Percentiles rank a stretch among this genome's conserved stretches.
These are phyloP conservation scores for Copromyces sp. DNA, from an alignment of 495 filamentous ascomycete species.

Conservation along the genomic window DNA sequence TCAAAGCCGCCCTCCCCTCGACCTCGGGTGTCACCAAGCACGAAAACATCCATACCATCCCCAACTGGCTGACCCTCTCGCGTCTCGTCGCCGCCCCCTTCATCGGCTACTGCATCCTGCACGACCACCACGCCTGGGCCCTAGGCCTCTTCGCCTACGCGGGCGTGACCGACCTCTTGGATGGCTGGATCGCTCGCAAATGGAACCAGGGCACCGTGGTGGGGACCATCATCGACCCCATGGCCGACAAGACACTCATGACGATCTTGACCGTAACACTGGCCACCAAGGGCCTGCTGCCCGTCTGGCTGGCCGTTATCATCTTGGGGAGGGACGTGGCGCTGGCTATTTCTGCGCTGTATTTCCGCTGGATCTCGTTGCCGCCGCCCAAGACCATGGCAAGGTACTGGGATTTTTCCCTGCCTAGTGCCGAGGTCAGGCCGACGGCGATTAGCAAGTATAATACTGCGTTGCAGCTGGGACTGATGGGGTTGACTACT, in stretches of 20 bases:
- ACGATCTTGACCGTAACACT: constrained; percentile 77
- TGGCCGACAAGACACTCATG: constrained; percentile 96
- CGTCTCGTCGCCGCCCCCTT: constrained; percentile 74
- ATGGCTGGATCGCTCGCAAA: constrained; percentile 82
- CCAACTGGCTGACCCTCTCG: constrained; percentile 84
- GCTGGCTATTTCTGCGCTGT: constrained; percentile 82
- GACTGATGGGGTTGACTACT: constrained; percentile 67
- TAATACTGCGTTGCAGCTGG: constrained; percentile 74
- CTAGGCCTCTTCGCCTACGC: constrained; percentile 85
- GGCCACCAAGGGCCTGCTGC: constrained; percentile 69
- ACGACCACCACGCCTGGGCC: constrained; percentile 66
- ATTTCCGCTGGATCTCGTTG: constrained; percentile 88
- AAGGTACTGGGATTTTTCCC: constrained; percentile 95
- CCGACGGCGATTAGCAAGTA: constrained; percentile 87
- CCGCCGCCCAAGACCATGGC: constrained; percentile 85
- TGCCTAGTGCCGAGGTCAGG: constrained; percentile 86
- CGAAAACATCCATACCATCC: constrained; percentile 94
- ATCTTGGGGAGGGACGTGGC: constrained; percentile 85
- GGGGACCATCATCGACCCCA: constrained; percentile 91
- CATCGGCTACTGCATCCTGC: constrained; percentile 81
- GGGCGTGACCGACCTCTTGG: constrained; percentile 80
- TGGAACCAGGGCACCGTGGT: constrained; percentile 90
- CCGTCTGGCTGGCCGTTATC: constrained; percentile 77
- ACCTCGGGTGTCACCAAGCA: constrained; percentile 32
- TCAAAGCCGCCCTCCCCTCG: constrained; percentile 28